Evolutionary conservation across 768 basidiomycete species (phyloP).

Genomic region (Mycena vulgaris): DNA sequence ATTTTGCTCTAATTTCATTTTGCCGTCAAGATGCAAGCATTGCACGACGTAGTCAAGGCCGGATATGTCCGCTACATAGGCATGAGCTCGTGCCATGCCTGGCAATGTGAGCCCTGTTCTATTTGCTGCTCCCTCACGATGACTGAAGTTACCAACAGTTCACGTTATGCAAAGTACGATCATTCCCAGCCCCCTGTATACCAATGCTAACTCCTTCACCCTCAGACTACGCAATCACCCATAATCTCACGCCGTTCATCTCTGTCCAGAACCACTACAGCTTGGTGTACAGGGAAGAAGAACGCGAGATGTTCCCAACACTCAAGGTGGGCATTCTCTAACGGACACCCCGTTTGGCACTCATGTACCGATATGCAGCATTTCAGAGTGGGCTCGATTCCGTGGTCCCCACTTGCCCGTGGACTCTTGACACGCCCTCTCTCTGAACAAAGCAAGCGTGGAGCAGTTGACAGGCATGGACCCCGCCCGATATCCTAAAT

Average conservation of each 20-base stretch:
- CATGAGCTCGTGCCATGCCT: conserved; percentile 70
- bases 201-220: not conserved
- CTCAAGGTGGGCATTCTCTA: conserved; percentile 56
- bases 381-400: conserved; percentile 69
- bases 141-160: too few species aligned
- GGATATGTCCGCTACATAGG: conserved; percentile 76
- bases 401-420: conserved; percentile 72
- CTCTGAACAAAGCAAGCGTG: conserved; percentile 56
- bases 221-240: conserved; percentile 71
- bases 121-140: too few species aligned
- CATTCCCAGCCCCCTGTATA: not conserved
- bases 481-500: not conserved
- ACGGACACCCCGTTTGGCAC: not conserved
- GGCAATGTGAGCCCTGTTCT: conserved; percentile 62
- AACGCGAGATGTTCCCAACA: conserved; percentile 75
- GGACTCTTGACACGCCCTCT: conserved; percentile 63
- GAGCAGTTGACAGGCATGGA: conserved; percentile 50
- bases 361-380: conserved; percentile 49
- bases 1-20: not conserved
- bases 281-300: conserved; percentile 73
- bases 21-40: conserved; percentile 69
- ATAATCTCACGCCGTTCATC: conserved; percentile 74
- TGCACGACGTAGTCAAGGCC: conserved; percentile 77
- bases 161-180: conserved; percentile 74
- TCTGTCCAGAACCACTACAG: conserved; percentile 81